Evolutionary conservation across 2,329 filamentous ascomycete species (phyloP).

Genomic region (Pezizomycotina sp.): DNA sequence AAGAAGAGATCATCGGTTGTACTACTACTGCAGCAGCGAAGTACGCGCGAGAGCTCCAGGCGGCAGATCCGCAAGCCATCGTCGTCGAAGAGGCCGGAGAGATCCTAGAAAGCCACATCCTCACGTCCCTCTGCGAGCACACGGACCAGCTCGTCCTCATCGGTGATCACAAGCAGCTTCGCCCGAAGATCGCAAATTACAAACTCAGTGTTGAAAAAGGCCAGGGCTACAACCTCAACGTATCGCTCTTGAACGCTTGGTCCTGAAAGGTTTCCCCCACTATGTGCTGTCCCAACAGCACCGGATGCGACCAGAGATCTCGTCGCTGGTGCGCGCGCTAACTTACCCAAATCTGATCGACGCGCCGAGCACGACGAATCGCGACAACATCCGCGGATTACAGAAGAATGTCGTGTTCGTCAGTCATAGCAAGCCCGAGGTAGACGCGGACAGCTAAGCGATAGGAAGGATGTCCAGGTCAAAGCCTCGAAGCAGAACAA

Average conservation of each 20-base stretch:
- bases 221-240: slow-evolving; percentile 48
- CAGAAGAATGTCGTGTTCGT: slow-evolving; percentile 46
- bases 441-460: slow-evolving; percentile 31
- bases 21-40: slow-evolving; percentile 56
- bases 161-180: slow-evolving; percentile 56
- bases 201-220: slow-evolving; percentile 45
- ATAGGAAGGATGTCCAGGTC: slow-evolving; percentile 36
- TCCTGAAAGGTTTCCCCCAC: slow-evolving; percentile 39
- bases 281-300: slow-evolving; percentile 45
- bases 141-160: slow-evolving; percentile 52
- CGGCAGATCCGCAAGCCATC: slow-evolving; percentile 41
- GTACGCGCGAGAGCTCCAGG: slow-evolving; percentile 39
- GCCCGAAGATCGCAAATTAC: slow-evolving; percentile 50
- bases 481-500: slow-evolving; percentile 44
- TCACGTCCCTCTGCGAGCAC: slow-evolving; percentile 40
- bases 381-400: slow-evolving; percentile 40
- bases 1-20: slow-evolving; percentile 48
- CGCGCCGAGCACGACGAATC: slow-evolving; percentile 34
- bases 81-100: slow-evolving; percentile 59
- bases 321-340: slow-evolving; percentile 38
- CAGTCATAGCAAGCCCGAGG: slow-evolving; percentile 44
- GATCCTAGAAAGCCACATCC: slow-evolving; percentile 50
- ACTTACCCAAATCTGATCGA: slow-evolving; percentile 49
- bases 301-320: slow-evolving; percentile 53
- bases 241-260: slow-evolving; percentile 50